Base-by-base conservation (phyloP, 2,329 filamentous ascomycete genomes). In the Fusarium gaditjirri region DNA sequence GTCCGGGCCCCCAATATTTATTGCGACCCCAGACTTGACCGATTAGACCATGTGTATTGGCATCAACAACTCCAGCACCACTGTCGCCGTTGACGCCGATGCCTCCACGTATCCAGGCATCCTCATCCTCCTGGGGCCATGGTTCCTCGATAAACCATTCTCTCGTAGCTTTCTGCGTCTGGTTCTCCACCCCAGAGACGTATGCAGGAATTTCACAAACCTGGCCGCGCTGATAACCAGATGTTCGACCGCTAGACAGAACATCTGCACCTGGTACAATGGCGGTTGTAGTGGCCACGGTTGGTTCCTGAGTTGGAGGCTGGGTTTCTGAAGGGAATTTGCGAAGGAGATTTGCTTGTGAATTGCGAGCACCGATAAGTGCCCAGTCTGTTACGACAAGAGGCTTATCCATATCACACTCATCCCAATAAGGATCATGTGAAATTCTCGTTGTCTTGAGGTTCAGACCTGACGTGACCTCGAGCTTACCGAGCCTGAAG, bases 91-190 rank as follows among this genome's bases (percentile, higher is more conserved):
- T 77, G 12, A 85, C 82, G 21, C 84, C 83, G 16, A 85, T 84
- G 33, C 84, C 84, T 7, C 84, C 83, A 5, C 82, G 79, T 54
- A 85, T 85, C 84, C 84, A 85, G 14, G 75, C 79, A 17, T 85
- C 81, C 42, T 84, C 83, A 46, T 84, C 71, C 14, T 83, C 81
- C n/a, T 74, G 76, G 1, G 77, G 68, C 33, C 74, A 77, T 4
- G 81, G 80, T 65, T 84, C 82, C 68, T 85, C 83, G 25, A 85
- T 76, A 58, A 82, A 85, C 84, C 84, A 85, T 72, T 85, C 84
- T 10, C 84, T 77, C 8, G 84, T 85, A 6, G 81, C 80, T 57
- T 81, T 84, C 5, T 79, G 78, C 0, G 83, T 85, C 8, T 82
- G 81, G 47, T 84, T 85, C 16, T 76, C 77, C 1, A 75, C 72